phyloP scores from a whole-genome alignment of 768 basidiomycete species.

The Termitomyces sp. region DNA sequence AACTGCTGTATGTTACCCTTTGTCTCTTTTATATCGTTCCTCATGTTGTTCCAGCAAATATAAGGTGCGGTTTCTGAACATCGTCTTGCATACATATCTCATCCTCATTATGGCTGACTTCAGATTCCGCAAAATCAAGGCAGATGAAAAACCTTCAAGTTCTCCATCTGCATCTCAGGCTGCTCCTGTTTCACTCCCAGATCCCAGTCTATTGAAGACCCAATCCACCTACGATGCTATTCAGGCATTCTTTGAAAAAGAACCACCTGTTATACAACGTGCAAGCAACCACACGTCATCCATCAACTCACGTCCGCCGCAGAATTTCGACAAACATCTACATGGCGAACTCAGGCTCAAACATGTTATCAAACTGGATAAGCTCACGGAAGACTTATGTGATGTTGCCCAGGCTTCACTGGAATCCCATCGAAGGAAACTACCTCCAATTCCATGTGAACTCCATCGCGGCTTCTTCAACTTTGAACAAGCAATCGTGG shows the following conservation, averaged over 20 bases:
- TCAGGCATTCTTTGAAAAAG: not conserved
- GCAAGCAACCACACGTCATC: not conserved
- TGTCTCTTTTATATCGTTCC: not conserved
- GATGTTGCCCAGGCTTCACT: not conserved
- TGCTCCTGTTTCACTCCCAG: not conserved
- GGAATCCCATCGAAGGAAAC: not conserved
- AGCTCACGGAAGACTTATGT: not conserved
- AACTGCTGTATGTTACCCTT: too few relatives aligned
- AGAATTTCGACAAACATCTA: constrained; percentile 9
- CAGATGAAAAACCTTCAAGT: not conserved
- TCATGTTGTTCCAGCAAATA: not conserved
- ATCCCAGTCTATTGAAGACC: not conserved
- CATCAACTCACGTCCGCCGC: constrained; percentile 3
- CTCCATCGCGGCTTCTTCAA: not conserved
- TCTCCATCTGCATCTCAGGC: not conserved
- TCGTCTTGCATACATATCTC: not conserved
- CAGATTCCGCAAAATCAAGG: not conserved
- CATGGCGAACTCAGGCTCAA: constrained; percentile 5
- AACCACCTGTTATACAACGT: not conserved
- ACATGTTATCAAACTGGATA: not conserved
- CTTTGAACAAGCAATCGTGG: not conserved
- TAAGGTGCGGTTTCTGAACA: not conserved
- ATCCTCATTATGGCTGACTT: not conserved
- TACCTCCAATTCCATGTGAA: not conserved
- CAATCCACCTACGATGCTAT: not conserved